Evolutionary conservation across 2,329 filamentous ascomycete species (phyloP), one percentile per base, ranked within the genome.

Genomic region (Diaporthe caulivora): DNA sequence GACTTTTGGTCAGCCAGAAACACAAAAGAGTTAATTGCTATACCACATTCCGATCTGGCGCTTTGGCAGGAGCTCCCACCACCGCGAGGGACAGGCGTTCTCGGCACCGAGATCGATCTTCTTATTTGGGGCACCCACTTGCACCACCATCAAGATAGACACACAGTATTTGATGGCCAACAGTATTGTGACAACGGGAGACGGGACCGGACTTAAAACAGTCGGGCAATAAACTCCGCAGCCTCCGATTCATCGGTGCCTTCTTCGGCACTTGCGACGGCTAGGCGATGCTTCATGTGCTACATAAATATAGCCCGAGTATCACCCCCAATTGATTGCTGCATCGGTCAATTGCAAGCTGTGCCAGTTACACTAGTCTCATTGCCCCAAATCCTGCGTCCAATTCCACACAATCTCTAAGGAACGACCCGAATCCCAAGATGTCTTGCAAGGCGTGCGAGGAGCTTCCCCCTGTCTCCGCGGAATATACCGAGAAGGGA

Each of bases 401-500:
- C 44, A 2, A 34, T 44, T 37, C 18, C 21, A 34, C 11, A 24
- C n/a, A 15, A 7, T 6, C n/a, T n/a, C 13, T 3, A 21, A 53
- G 51, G 26, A n/a, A 29, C 70, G 0, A 15, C 21, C 31, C 40
- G 47, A 31, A 65, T 8, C 15, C 26, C 53, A 64, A 18, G 2
- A 78, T 79, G 77, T 73, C 78, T 15, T 78, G 76, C 71, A 60
- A 77, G 29, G 81, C 80, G 5, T 84, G 82, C 69, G 77, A 76
- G 37, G 69, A 78, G 55, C 82, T 82, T 7, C 81, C 84, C 0
- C 84, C 86, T 21, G 79, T 84, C 40, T 76, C 81, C 18, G 79
- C 80, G 62, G 82, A 82, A 10, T 87, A 87, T 75, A 78, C 75
- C 3, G 80, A 82, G 34, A 82, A 83, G 74, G 86, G 86, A 18